Percentiles rank a stretch among this genome's conserved stretches.
Evolutionary conservation across 1,284 basidiomycete species (phyloP).

Genomic region (Austroboletus sp.): DNA sequence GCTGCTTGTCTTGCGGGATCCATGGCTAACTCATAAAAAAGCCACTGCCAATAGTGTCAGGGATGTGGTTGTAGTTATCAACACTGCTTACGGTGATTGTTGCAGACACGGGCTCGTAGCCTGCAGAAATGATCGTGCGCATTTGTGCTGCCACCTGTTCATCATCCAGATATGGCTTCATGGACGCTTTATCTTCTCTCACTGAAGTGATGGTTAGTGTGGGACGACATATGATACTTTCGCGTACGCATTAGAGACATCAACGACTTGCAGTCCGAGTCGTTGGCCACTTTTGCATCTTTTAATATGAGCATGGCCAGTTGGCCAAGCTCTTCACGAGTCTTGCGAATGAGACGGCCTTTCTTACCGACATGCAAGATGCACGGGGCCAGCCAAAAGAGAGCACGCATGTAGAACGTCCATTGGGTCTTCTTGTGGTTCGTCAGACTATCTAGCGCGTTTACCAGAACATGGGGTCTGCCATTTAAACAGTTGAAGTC

Average conservation of each 20-base stretch:
- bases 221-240: background rate
- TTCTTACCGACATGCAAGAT: constrained; percentile 51
- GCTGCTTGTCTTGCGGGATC: constrained; percentile 41
- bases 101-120: constrained; percentile 56
- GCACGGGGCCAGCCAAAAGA: constrained; percentile 53
- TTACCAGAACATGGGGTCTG: constrained; percentile 40
- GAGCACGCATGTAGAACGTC: constrained; percentile 57
- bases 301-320: constrained; percentile 47
- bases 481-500: constrained; percentile 48
- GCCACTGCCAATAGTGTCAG: constrained; percentile 39
- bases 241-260: constrained; percentile 48
- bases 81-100: constrained; percentile 40
- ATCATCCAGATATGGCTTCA: constrained; percentile 37
- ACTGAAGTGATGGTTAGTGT: constrained; percentile 30
- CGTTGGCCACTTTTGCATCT: constrained; percentile 42
- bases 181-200: constrained; percentile 35
- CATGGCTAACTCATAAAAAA: constrained; percentile 50
- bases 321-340: constrained; percentile 45
- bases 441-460: constrained; percentile 49
- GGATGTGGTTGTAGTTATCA: constrained; percentile 1
- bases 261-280: constrained; percentile 40
- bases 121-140: constrained; percentile 56
- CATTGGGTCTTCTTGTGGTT: constrained; percentile 51
- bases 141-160: constrained; percentile 51
- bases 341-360: constrained; percentile 48